Conservation (phyloP, 1,139 yeast species). For the Blastobotrys illinoisensis region DNA sequence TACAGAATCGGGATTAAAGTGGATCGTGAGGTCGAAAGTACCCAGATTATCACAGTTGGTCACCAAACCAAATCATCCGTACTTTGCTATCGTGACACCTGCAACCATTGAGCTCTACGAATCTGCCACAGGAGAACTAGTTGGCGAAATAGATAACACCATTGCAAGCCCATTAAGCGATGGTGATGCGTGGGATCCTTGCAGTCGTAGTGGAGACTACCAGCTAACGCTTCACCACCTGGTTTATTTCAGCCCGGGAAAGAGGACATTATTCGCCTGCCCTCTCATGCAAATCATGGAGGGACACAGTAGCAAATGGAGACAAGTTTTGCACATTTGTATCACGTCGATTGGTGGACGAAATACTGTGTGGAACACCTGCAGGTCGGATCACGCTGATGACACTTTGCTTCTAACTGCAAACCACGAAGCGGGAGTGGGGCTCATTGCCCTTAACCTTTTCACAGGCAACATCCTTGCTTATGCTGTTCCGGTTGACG, state of each 20-base stretch:
- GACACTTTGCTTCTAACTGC: conserved; percentile 4
- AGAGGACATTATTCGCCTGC: conserved; percentile 4
- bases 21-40: conserved; percentile 1
- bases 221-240: neutral
- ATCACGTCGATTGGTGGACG: conserved; percentile 2
- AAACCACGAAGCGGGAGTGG: conserved; percentile 7
- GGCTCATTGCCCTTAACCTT: conserved; percentile 4
- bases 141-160: neutral
- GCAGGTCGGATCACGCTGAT: conserved; percentile 2
- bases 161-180: neutral
- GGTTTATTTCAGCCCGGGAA: neutral
- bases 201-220: conserved; percentile 6
- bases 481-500: conserved; percentile 6
- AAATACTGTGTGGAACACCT: conserved; percentile 2
- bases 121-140: neutral
- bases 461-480: conserved; percentile 1
- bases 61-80: neutral
- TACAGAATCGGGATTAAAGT: neutral
- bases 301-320: conserved; percentile 1
- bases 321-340: conserved; percentile 1
- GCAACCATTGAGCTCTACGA: neutral
- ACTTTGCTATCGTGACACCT: neutral
- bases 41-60: conserved; percentile 2
- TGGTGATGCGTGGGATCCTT: neutral
- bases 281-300: conserved; percentile 4